Percentiles rank a stretch among this genome's conserved stretches.
Conservation (phyloP, 78 protist species). For the Dictyostelium brefeldianum region DNA sequence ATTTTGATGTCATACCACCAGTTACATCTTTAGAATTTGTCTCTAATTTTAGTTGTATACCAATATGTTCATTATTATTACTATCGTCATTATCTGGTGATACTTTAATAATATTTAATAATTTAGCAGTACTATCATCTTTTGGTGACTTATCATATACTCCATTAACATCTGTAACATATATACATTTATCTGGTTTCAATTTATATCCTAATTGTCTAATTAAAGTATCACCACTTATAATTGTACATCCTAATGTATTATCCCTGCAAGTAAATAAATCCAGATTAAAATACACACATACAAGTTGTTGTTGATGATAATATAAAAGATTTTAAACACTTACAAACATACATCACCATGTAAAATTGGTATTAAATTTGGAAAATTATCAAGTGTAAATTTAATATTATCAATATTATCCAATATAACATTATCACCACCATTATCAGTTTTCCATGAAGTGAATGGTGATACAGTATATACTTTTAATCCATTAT, state of each 20-base stretch:
- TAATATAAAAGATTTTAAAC: neutral
- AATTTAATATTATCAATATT: slow-evolving; percentile 10
- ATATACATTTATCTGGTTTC: slow-evolving; percentile 29
- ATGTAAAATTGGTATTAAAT: slow-evolving; percentile 48
- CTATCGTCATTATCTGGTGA: neutral
- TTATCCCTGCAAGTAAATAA: neutral
- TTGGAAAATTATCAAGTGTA: neutral
- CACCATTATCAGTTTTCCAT: slow-evolving; percentile 12
- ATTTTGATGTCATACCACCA: slow-evolving; percentile 75
- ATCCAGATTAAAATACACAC: too few relatives aligned
- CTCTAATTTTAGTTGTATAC: neutral
- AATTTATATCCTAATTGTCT: neutral
- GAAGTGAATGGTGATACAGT: slow-evolving; percentile 7
- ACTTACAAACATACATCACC: slow-evolving; percentile 74
- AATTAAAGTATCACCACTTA: slow-evolving; percentile 70
- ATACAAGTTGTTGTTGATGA: too few relatives aligned
- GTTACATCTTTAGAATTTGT: slow-evolving; percentile 41
- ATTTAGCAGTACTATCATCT: slow-evolving; percentile 4
- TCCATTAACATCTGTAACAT: slow-evolving; percentile 65
- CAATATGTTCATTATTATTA: neutral
- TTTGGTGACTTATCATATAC: slow-evolving; percentile 40
- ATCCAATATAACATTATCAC: slow-evolving; percentile 14
- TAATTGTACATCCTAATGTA: slow-evolving; percentile 36
- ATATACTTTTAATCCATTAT: neutral
- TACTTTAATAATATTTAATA: slow-evolving; percentile 7